Evolutionary conservation across 495 filamentous ascomycete genomes (phyloP).

Genomic region (Neurospora discreta): DNA sequence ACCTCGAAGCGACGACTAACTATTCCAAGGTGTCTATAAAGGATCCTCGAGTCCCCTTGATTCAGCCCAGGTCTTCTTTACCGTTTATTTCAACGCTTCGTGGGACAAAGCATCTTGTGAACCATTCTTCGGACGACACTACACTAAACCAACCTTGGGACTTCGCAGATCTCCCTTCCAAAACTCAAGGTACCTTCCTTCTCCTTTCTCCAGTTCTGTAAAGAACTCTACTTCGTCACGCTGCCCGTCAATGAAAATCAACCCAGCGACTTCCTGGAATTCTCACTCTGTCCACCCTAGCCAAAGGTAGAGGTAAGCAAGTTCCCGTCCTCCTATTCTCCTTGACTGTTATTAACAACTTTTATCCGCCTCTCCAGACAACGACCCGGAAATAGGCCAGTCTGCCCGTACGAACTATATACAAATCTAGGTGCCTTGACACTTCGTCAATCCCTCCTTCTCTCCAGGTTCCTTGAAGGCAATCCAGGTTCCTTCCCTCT

Average conservation of each 20-base stretch:
- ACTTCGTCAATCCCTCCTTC: not conserved
- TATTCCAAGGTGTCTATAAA: not conserved
- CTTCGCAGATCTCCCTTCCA: no score
- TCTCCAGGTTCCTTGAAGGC: not conserved
- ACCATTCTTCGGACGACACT: not conserved
- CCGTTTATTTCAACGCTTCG: not conserved
- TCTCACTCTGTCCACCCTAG: not conserved
- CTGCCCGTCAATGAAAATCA: not conserved
- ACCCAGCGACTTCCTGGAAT: not conserved
- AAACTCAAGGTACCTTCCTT: no score
- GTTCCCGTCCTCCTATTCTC: not conserved
- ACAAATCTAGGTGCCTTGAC: not conserved
- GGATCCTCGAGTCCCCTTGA: not conserved
- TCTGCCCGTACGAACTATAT: not conserved
- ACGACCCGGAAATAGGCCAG: not conserved
- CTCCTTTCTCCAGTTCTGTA: not conserved
- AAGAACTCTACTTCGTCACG: not conserved
- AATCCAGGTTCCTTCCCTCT: no score
- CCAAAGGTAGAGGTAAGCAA: not conserved
- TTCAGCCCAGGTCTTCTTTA: not conserved
- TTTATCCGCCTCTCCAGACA: not conserved
- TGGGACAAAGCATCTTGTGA: not conserved
- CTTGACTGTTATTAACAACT: not conserved
- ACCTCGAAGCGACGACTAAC: not conserved
- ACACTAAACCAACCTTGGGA: not conserved